These are phyloP conservation scores for Rutstroemia sp. DNA, from an alignment of 2,329 filamentous ascomycete species.

Conservation along the genomic window DNA sequence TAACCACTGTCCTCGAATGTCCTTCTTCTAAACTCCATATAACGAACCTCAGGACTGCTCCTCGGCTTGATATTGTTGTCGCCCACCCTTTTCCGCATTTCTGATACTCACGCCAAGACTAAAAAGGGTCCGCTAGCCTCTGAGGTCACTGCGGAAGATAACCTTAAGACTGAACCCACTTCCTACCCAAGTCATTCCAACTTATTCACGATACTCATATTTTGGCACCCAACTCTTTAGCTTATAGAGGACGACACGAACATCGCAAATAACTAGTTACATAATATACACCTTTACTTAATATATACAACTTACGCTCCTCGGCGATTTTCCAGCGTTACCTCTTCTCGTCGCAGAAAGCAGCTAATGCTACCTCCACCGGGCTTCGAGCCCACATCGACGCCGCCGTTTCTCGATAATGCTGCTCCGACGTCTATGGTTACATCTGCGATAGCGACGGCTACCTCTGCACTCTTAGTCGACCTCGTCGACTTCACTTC, in stretches of 20 bases:
- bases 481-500: slow-evolving; percentile 27
- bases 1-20: neutral
- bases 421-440: slow-evolving; percentile 17
- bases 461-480: slow-evolving; percentile 25
- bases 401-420: slow-evolving; percentile 17
- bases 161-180: neutral
- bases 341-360: slow-evolving; percentile 1
- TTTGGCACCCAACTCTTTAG: neutral
- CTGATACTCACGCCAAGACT: too few relatives aligned
- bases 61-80: too few relatives aligned
- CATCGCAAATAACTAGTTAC: neutral
- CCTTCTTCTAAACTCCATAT: neutral
- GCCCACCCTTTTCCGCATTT: too few relatives aligned
- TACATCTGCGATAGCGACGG: slow-evolving; percentile 19
- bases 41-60: too few relatives aligned
- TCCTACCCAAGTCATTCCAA: neutral
- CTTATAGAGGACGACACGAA: neutral
- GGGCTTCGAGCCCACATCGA: slow-evolving; percentile 23
- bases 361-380: slow-evolving; percentile 26
- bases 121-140: too few relatives aligned
- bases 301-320: neutral
- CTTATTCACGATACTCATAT: neutral
- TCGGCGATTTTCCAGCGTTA: neutral
- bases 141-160: slow-evolving; percentile 2
- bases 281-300: neutral